A percentile compares a stretch with the other conserved stretches of the same genome.
Evolutionary conservation across 441 rosid species (phyloP).

Genomic region (Geranium incanum): DNA sequence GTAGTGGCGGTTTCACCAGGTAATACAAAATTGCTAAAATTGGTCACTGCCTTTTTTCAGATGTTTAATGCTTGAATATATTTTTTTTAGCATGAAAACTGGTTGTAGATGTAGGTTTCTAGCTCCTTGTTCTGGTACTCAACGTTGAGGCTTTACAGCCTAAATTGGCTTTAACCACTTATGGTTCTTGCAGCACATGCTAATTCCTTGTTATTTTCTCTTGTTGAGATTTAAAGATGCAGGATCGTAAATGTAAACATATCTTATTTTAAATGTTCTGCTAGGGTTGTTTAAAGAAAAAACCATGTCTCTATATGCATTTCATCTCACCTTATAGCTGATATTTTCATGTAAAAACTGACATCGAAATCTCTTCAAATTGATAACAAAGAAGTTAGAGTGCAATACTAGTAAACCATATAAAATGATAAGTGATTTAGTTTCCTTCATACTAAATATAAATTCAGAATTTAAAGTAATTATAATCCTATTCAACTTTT

Average conservation of each 20-base stretch:
- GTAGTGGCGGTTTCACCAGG: slow-evolving; percentile 13
- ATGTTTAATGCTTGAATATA: neutral
- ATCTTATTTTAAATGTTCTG: neutral
- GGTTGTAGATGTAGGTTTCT: slow-evolving; percentile 8
- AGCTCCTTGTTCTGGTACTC: neutral
- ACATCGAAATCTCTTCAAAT: neutral
- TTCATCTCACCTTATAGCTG: neutral
- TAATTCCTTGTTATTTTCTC: neutral
- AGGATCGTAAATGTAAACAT: neutral
- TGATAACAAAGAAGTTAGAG: neutral
- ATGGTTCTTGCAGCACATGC: neutral
- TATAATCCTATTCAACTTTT: neutral
- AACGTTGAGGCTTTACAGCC: neutral
- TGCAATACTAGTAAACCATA: neutral
- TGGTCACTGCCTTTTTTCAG: neutral
- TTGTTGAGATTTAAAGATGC: neutral
- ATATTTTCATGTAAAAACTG: neutral
- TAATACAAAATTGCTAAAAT: slow-evolving; percentile 1
- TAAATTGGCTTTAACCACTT: slow-evolving; percentile 4
- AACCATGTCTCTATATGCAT: neutral
- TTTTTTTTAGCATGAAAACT: neutral
- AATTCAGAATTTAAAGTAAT: neutral
- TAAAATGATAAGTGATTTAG: neutral
- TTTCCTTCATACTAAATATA: neutral
- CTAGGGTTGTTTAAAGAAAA: neutral